These are phyloP conservation scores for Lavandula angustifolia DNA, from an alignment of 257 asterid species.

Conservation along the genomic window DNA sequence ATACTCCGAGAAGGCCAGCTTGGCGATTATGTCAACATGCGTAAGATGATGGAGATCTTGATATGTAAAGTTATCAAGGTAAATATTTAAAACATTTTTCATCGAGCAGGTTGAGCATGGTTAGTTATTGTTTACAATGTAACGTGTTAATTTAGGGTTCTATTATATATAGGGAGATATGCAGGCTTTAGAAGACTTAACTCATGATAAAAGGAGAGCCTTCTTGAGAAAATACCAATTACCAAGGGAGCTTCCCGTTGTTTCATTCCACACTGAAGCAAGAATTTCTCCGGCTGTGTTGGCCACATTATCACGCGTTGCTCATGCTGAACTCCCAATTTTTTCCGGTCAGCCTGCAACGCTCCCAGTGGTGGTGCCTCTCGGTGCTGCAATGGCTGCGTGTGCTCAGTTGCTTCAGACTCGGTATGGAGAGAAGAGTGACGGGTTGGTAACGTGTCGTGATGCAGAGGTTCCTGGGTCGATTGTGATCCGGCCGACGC, in stretches of 20 bases:
- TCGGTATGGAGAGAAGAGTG: constrained; percentile 93
- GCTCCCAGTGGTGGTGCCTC: constrained; percentile 86
- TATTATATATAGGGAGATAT: constrained; percentile 75
- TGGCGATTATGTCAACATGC: constrained; percentile 92
- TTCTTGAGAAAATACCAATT: constrained; percentile 68
- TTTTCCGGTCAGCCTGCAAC: constrained; percentile 59
- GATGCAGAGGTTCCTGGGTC: constrained; percentile 99
- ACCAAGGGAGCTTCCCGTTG: constrained; percentile 79
- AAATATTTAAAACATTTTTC: constrained; percentile 27
- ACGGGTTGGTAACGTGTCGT: constrained; percentile 87
- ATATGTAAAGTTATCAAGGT: constrained; percentile 97
- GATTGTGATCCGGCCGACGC: constrained; percentile 70
- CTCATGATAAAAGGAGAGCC: constrained; percentile 78
- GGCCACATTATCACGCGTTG: constrained; percentile 87
- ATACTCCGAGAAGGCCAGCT: constrained; percentile 92
- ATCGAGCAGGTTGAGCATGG: neutral
- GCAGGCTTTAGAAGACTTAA: constrained; percentile 92
- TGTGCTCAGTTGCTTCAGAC: constrained; percentile 93
- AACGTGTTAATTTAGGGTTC: constrained; percentile 27
- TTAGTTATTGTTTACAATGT: neutral
- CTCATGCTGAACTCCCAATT: constrained; percentile 81
- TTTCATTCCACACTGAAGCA: constrained; percentile 91
- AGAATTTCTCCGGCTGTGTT: constrained; percentile 83
- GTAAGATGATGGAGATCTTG: constrained; percentile 92
- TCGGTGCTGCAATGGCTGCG: constrained; percentile 99